A percentile compares a stretch with the other conserved stretches of the same genome.
phyloP scores from a whole-genome alignment of 73 alveolate genomes.

The Uronychia setigera region DNA sequence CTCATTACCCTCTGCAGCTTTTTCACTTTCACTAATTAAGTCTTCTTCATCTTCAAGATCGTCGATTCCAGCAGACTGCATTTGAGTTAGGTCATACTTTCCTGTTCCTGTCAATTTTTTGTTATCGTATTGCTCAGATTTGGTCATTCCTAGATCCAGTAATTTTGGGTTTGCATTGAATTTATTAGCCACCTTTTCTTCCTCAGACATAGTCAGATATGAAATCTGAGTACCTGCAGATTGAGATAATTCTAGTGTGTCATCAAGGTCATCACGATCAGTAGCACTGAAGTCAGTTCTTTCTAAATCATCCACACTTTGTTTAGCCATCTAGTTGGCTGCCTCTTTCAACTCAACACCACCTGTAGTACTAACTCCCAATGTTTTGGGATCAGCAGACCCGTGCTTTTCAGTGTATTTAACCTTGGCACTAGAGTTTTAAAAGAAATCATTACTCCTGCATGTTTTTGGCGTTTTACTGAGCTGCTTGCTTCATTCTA shows the following conservation, averaged over 20 bases:
- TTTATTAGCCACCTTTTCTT: neutral
- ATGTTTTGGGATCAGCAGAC: neutral
- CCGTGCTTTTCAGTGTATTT: neutral
- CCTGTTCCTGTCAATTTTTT: conserved; percentile 19
- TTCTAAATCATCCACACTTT: neutral
- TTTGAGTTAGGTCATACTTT: conserved; percentile 3
- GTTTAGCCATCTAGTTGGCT: neutral
- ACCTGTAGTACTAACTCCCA: neutral
- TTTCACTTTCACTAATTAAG: no score
- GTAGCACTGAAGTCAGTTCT: neutral
- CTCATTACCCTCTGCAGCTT: neutral
- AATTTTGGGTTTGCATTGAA: neutral
- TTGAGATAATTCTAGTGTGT: neutral
- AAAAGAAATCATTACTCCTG: conserved; percentile 10
- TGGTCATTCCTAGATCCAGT: no score
- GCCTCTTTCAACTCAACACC: neutral
- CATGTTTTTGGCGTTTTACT: conserved; percentile 33
- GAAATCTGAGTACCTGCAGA: neutral
- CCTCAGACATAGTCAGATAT: no score
- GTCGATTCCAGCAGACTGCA: neutral
- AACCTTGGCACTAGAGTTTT: neutral
- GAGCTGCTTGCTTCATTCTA: conserved; percentile 46
- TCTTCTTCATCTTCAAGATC: conserved; percentile 22
- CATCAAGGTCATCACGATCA: neutral
- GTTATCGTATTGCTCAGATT: conserved; percentile 10